Evolutionary conservation across 179 eudicot species (phyloP), one percentile per base, ranked within the genome.

Genomic region (Pouteria campechiana): DNA sequence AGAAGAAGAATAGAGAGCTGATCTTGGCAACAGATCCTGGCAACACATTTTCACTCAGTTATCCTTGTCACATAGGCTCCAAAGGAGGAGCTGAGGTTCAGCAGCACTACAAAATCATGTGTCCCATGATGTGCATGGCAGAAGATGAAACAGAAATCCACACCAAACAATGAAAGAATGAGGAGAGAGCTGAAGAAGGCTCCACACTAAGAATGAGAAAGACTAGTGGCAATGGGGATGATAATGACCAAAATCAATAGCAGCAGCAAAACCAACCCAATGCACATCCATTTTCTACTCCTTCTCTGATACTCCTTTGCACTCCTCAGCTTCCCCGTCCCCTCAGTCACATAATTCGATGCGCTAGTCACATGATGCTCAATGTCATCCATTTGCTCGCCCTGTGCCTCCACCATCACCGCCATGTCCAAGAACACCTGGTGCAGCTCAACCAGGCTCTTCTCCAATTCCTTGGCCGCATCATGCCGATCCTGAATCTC

Each of bases 351-450:
- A 46, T 89, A 89, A 10, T 79, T 63, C 0, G 75, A 68, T 0
- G 95, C 87, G 31, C 78, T 89, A 31, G 74, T 44, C 11, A 89
- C 97, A 50, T 89, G 93, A 60, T 89, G 95, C 43, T 89, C 81
- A 23, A 89, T 89, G 52, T 89, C 73, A 32, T 89, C 97, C 79
- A 84, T 75, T 33, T 89, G 79, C 61, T 89, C 97, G 3, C 93
- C 97, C 21, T 84, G 97, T 0, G 86, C 71, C 64, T 84, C 95
- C 31, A 89, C 97, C 95, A 89, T 78, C 54, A 89, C 97, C 0
- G 97, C 74, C 97, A 89, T 89, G 75, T 89, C 95, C 4, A 89
- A 36, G 65, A 89, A 89, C 74, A 85, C 75, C 50, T 85, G 97
- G 62, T 85, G 95, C 7, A 89, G 81, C 79, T 89, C 97, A 47